Evolutionary conservation across 2,329 filamentous ascomycete species (phyloP).

Genomic region (Colletotrichum sp.): DNA sequence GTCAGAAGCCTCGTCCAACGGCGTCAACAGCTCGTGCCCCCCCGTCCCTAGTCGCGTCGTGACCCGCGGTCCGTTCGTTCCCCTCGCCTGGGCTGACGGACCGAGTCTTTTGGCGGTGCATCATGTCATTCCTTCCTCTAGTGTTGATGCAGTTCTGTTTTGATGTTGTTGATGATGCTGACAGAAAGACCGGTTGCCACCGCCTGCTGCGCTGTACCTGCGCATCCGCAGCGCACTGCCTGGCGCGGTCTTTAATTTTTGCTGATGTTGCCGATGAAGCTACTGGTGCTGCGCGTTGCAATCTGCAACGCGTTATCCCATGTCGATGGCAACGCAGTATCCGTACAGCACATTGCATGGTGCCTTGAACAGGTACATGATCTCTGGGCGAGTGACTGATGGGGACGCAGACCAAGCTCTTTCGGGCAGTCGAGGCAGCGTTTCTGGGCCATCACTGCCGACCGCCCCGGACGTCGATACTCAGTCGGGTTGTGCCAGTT

Average conservation of each 20-base stretch:
- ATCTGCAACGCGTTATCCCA: conserved; percentile 12
- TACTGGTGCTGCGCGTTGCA: neutral
- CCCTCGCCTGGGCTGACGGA: neutral
- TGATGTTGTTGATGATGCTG: neutral
- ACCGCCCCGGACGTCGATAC: conserved; percentile 14
- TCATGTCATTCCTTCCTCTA: neutral
- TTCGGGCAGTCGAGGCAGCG: conserved; percentile 1
- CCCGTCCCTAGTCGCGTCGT: neutral
- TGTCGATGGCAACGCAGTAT: neutral
- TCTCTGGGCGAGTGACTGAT: neutral
- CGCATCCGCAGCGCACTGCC: neutral
- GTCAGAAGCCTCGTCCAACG: conserved; percentile 4
- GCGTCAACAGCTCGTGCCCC: neutral
- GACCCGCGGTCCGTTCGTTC: neutral
- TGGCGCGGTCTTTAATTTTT: neutral
- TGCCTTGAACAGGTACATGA: neutral
- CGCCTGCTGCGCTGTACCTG: neutral
- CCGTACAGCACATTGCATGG: neutral
- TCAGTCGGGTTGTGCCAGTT: conserved; percentile 19
- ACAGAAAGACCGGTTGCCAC: neutral
- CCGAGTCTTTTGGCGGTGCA: neutral
- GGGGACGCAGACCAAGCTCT: conserved; percentile 5
- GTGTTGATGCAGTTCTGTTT: neutral
- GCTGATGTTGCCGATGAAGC: neutral
- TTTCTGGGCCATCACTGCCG: conserved; percentile 6